Evolutionary conservation across 495 filamentous ascomycete genomes (phyloP), one percentile per base, ranked within the genome.

Genomic region (Margaritispora aquatica): DNA sequence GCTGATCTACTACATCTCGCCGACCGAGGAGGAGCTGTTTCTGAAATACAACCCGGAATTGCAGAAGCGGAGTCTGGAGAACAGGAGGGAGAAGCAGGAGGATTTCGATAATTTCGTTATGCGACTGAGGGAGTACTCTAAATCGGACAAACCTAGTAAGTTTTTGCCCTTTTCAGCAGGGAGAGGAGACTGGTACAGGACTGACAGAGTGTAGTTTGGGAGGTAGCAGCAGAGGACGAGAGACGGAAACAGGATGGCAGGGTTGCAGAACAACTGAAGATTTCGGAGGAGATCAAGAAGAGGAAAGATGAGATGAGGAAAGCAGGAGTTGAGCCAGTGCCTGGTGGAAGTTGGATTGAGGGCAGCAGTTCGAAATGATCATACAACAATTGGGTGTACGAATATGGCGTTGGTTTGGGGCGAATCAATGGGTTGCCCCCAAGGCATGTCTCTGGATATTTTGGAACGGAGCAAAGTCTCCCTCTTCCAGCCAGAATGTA

Each of bases 21-120:
- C 95, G 2, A 84, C 89, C 7, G 90, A 96, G 63, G 94, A 96
- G 70, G 92, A 97, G 73, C 78, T 97, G 9, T 89, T 96, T 76
- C 68, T 92, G 79, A 84, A 79, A 71, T 97, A 96, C 76, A 97
- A 92, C 70, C 92, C 93, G 1, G 94, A 97, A 15, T 82, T 97
- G 2, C 89, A 93, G 69, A 88, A 88, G 71, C 82, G 86, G 63
- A 89, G 88, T 54, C 73, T 92, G 1, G 89, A 90, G 67, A 79
- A 87, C 54, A 82, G 92, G 26, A 76, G 85, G 48, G 80, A 84
- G 63, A 80, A 79, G 55, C 82, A 90, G 63, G 79, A 95, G 74
- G 91, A 96, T 22, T 93, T 96, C 68, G 87, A 95, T 65, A 82
- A 92, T 57, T 97, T 95, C 66, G 85, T 97, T 29, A 77, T 59